phyloP scores from a whole-genome alignment of 2,329 filamentous ascomycete genomes.

The Magnaporthiopsis incrustans region DNA sequence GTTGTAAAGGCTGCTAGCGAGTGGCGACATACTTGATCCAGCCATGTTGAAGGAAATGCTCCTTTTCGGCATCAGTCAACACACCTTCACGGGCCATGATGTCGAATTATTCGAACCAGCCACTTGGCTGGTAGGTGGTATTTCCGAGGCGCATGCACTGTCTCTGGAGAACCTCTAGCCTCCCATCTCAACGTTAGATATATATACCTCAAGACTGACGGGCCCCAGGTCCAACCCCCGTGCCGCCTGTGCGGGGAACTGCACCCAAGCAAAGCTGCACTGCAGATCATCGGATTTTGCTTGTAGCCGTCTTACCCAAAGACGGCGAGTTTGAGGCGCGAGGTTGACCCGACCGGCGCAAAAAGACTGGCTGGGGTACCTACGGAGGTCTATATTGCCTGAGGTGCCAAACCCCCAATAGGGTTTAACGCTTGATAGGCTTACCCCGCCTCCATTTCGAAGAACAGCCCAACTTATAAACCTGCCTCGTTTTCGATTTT shows the following conservation, averaged over 20 bases:
- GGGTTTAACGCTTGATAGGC: no score
- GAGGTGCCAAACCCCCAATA: no score
- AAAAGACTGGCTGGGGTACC: no score
- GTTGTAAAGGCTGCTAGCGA: neutral
- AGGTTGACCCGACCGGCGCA: no score
- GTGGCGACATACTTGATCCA: slow-evolving; percentile 26
- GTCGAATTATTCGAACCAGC: neutral
- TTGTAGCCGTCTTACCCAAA: neutral
- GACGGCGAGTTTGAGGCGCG: no score
- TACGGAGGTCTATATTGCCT: no score
- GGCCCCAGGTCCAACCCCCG: neutral
- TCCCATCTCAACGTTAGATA: neutral
- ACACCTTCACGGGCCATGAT: slow-evolving; percentile 10
- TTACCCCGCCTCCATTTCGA: no score
- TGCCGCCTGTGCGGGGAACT: neutral
- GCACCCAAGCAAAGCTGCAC: neutral
- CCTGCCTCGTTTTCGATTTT: no score
- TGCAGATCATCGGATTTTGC: neutral
- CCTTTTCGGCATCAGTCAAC: slow-evolving; percentile 30
- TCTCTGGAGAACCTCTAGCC: neutral
- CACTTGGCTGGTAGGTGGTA: no score
- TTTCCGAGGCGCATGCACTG: neutral
- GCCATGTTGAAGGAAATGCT: slow-evolving; percentile 31
- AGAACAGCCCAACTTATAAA: no score
- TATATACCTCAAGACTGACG: neutral